Conservation (phyloP, 140 eudicot genomes). For the Anethum foeniculum region DNA sequence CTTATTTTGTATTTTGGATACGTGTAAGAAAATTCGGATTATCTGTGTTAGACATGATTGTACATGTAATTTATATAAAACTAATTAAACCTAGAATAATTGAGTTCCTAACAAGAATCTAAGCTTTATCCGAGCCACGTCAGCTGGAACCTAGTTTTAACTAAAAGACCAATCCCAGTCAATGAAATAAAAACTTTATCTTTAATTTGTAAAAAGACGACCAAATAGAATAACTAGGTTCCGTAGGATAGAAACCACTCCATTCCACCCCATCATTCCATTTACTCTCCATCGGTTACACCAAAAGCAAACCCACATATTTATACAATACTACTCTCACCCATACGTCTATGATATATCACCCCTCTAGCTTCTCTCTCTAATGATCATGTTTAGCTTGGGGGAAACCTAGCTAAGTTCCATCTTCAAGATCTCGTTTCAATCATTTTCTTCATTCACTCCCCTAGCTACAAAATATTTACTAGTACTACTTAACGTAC, state of each 20-base stretch:
- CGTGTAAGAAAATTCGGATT: too few species aligned
- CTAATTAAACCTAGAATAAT: background rate
- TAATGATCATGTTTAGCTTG: slow-evolving; percentile 21
- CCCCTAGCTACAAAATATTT: slow-evolving; percentile 11
- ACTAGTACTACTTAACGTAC: background rate
- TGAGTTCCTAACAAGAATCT: background rate
- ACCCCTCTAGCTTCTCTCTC: slow-evolving; percentile 13
- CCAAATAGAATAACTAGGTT: slow-evolving; percentile 9
- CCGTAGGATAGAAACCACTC: background rate
- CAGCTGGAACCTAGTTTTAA: slow-evolving; percentile 7
- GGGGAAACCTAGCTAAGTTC: slow-evolving; percentile 30
- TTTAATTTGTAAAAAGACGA: background rate
- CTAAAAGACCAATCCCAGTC: slow-evolving; percentile 15
- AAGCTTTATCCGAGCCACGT: background rate
- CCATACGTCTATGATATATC: background rate
- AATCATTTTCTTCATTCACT: slow-evolving; percentile 16
- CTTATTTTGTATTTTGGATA: too few species aligned
- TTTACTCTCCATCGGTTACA: slow-evolving; percentile 25
- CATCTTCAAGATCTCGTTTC: slow-evolving; percentile 34
- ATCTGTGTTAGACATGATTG: background rate
- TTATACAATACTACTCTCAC: background rate
- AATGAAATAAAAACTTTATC: background rate
- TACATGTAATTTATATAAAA: background rate
- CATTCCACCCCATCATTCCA: slow-evolving; percentile 21
- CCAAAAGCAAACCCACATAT: slow-evolving; percentile 23